These are phyloP conservation scores for Trichoderma oligosporum DNA, from an alignment of 2,329 filamentous ascomycete species.

Conservation along the genomic window DNA sequence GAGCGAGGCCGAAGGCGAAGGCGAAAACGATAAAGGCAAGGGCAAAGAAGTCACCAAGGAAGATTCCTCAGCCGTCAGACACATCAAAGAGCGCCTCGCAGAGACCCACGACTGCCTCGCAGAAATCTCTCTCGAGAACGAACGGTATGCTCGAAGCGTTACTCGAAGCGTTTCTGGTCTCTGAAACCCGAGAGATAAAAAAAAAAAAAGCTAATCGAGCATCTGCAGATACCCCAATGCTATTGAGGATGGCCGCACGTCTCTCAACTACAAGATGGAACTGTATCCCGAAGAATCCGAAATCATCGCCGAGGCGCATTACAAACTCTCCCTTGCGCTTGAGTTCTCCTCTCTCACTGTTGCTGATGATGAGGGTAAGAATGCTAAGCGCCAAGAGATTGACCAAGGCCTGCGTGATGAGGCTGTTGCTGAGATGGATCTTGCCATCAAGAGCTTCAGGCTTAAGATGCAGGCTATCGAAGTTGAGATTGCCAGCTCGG, in stretches of 20 bases:
- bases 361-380: constrained; percentile 46
- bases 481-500: constrained; percentile 58
- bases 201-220: not conserved
- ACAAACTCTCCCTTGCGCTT: constrained; percentile 89
- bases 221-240: constrained; percentile 68
- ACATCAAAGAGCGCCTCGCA: constrained; percentile 79
- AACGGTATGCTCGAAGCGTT: constrained; percentile 52
- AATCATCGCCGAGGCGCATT: constrained; percentile 89
- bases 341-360: constrained; percentile 84
- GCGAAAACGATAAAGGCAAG: constrained; percentile 37
- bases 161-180: not conserved
- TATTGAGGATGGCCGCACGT: constrained; percentile 75
- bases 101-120: constrained; percentile 92
- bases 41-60: constrained; percentile 41
- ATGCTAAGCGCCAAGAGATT: constrained; percentile 48
- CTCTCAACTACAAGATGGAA: constrained; percentile 73
- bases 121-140: constrained; percentile 96
- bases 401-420: constrained; percentile 69
- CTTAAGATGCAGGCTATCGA: constrained; percentile 68
- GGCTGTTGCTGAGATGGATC: constrained; percentile 66
- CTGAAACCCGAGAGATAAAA: not conserved
- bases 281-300: constrained; percentile 78
- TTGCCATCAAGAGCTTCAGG: constrained; percentile 68
- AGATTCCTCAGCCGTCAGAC: constrained; percentile 44
- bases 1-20: constrained; percentile 33